Percentiles rank a stretch among this genome's conserved stretches.
Evolutionary conservation across 2,329 filamentous ascomycete species (phyloP).

Genomic region (Colletotrichum sp.): DNA sequence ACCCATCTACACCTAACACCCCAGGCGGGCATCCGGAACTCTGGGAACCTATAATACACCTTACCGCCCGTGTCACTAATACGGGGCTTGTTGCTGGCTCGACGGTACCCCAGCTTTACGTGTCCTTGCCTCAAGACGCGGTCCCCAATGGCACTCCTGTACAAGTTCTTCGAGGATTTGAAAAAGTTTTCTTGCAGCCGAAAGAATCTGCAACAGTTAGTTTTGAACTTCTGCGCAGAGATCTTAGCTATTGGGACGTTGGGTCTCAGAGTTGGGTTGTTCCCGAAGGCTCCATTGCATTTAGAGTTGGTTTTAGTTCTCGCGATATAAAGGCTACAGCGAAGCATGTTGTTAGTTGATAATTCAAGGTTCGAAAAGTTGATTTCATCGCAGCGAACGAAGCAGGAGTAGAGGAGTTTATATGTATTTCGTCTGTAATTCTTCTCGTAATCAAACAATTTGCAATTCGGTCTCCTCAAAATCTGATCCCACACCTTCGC

Average conservation of each 20-base stretch:
- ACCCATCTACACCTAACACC: conserved; percentile 39
- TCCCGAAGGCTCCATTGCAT: conserved; percentile 46
- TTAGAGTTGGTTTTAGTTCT: conserved; percentile 40
- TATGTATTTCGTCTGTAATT: fast-evolving
- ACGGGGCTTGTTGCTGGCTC: conserved; percentile 65
- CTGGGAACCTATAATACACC: conserved; percentile 49
- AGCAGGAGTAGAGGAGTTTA: not conserved
- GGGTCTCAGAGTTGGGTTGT: conserved; percentile 64
- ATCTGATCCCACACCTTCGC: not conserved
- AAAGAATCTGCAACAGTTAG: conserved; percentile 53
- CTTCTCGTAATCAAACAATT: not conserved
- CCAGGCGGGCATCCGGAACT: conserved; percentile 52
- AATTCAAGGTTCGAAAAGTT: not conserved
- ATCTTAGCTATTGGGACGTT: conserved; percentile 71
- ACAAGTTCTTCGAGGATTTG: conserved; percentile 68
- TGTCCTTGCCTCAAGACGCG: conserved; percentile 39
- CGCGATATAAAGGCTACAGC: not conserved
- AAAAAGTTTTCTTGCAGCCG: conserved; percentile 60
- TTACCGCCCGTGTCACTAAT: conserved; percentile 69
- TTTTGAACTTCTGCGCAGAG: conserved; percentile 63
- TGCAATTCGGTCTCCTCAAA: not conserved
- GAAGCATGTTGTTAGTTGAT: not conserved
- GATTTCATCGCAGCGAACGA: fast-evolving
- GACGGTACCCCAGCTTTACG: conserved; percentile 69
- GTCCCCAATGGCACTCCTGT: conserved; percentile 44